Base-by-base conservation (phyloP, 257 asterid species). In the Misopates orontium region DNA sequence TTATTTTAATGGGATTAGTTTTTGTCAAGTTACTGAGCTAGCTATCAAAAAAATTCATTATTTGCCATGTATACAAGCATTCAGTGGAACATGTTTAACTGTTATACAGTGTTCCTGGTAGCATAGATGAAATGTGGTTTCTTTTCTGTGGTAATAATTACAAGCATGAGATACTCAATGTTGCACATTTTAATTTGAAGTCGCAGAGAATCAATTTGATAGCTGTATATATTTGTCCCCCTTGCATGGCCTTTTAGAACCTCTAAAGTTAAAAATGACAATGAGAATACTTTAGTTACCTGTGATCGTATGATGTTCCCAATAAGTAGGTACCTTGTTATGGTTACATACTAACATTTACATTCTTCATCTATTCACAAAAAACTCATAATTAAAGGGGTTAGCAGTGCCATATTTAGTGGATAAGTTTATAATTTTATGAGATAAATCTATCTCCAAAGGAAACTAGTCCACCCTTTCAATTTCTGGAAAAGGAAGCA, bases 41-140 rank as follows among this genome's bases (percentile, higher is more conserved):
- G 56, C 21, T 17, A 39, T 44, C 22, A 67, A 10, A 53, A 19
- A 57, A 8, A 49, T n/a, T 11, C 60, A 6, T 25, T 22, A 47
- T 54, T n/a, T 3, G 44, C 41, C 39, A 51, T 66, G 64, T 59
- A 42, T 14, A 36, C 39, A 61, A 31, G 58, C 58, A 53, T 21
- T 71, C 9, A 36, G 13, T 41, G 56, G 31, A 22, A 22, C 8
- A 23, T 40, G 22, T 31, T 20, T 36, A 45, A 56, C 57, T 64
- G 21, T 23, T 41, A 15, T 64, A 19, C 59, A 13, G 11, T 23
- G 62, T 9, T 61, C 20, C 51, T 65, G 66, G 21, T 53, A 44
- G 24, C 16, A 14, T 22, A 31, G 48, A 32, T 32, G 62, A 19
- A 58, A 6, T n/a, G 20, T 22, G 40, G 52, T 41, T 50, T 21